Evolutionary conservation across 1,139 yeast species (phyloP), one percentile per base, ranked within the genome.

Genomic region (Lodderomyces theae): DNA sequence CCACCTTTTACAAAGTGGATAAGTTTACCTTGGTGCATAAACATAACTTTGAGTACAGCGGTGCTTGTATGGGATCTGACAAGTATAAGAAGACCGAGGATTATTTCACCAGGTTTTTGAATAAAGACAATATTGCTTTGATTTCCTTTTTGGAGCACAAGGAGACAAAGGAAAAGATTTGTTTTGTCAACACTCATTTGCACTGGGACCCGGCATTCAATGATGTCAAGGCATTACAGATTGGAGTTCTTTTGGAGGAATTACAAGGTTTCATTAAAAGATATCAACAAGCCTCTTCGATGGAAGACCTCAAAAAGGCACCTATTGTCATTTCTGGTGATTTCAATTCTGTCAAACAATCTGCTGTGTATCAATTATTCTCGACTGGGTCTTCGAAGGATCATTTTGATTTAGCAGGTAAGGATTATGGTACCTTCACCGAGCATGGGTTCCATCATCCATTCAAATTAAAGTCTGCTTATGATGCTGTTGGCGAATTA

Each of bases 151-250:
- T 94, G 51, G 90, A 86, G 56, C 94, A 86, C 57, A 64, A 70
- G 32, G 75, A 74, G 40, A 77, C 90, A 9, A 90, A 90, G 9
- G 87, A 84, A 58, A 75, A 77, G 48, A 66, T 92, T 38, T 73
- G 87, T 50, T 73, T 88, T 35, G 89, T 86, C 3, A 92, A 90
- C 54, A 90, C 98, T 0, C 99, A 94, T 72, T 79, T 92, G 61
- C 97, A 90, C 62, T 94, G 98, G 97, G 97, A 92, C 66, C 98
- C 98, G 8, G 89, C 88, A 37, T 87, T 82, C 60, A 87, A 88
- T 59, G 99, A 94, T 66, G 99, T 94, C 45, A 94, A 94, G 64
- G 80, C 97, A 7, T 84, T 94, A 64, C 98, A 94, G 69, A 92
- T 87, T 42, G 97, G 96, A 37, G 83, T 92, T 36, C 69, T 94